Evolutionary conservation across 1,284 basidiomycete species (phyloP).

Genomic region (Ganoderma resinaceum): DNA sequence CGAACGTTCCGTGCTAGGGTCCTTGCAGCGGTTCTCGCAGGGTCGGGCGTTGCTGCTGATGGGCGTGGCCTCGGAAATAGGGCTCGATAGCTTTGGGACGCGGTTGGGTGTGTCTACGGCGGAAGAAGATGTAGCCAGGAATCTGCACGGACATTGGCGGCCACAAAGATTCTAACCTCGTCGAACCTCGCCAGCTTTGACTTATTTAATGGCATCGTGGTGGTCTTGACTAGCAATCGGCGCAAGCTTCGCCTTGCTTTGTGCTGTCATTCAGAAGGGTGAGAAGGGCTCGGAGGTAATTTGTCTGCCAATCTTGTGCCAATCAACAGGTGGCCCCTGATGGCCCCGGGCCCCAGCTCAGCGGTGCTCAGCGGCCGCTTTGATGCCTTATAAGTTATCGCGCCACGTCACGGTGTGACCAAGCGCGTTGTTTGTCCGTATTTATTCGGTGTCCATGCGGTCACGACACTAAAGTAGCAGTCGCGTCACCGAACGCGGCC

Average conservation of each 20-base stretch:
- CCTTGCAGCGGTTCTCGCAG: constrained; percentile 44
- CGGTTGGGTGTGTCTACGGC: constrained; percentile 39
- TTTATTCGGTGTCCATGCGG: constrained; percentile 15
- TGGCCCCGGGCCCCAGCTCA: too few species aligned
- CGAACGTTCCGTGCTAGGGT: constrained; percentile 19
- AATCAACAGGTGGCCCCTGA: too few species aligned
- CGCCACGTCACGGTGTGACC: constrained; percentile 30
- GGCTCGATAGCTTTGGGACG: constrained; percentile 1
- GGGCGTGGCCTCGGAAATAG: constrained; percentile 30
- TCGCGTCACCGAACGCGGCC: constrained; percentile 18
- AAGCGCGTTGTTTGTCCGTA: constrained; percentile 27
- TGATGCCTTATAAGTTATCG: background rate
- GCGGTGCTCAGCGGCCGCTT: too few species aligned
- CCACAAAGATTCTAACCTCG: constrained; percentile 55
- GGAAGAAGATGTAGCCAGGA: constrained; percentile 65
- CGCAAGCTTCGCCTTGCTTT: too few species aligned
- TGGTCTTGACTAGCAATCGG: background rate
- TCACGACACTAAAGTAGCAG: constrained; percentile 16
- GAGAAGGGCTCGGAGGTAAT: too few species aligned
- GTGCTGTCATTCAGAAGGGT: background rate
- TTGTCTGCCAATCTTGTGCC: too few species aligned
- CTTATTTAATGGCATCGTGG: background rate
- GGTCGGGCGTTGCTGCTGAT: constrained; percentile 47
- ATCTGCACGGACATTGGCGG: constrained; percentile 65
- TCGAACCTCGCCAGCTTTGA: background rate